Base-by-base conservation (phyloP, 2,329 filamentous ascomycete species). In the Neocucurbitaria cava region DNA sequence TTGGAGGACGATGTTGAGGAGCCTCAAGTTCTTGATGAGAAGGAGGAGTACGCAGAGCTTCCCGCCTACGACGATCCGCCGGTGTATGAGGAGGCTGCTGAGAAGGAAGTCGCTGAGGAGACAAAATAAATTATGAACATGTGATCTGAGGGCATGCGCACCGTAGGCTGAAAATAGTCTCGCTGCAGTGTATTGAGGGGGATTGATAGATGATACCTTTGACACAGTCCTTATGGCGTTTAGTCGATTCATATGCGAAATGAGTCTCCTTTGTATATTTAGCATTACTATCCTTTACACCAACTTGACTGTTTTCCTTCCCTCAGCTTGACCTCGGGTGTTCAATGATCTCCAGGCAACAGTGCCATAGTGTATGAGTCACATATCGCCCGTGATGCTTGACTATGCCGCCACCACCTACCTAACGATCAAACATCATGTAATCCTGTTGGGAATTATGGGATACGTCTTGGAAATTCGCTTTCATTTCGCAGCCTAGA, bases 1-100 rank as follows among this genome's bases (percentile, higher is more conserved):
- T 56, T 66, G 13, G 70, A 74, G 42, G 69, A 71, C 3, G 63
- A 65, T 21, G 58, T 64, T 4, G 64, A 66, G 36, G 61, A 64
- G 26, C 42, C 47, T 5, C 61, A 66, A 6, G 55, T 43, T 10
- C 42, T 23, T 21, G 56, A 50, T 41, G 74, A 76, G 52, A 76
- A 76, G 59, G 61, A 69, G 48, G 67, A 65, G 15, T 75, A 68
- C 46, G 66, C 62, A 11, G 72, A 73, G 31, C 62, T 76, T 33
- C 72, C 73, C 2, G 66, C 70, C 11, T 73, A 73, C 45, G 75
- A 77, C 10, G 69, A 71, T 6, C 75, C 75, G 44, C 75, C 75
- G 1, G 67, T 74, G n/a, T 77, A 77, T 49, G 66, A 74, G 47
- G 73, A 74, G 44, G 59, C 62, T 30, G 46, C 62, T 2, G 66